A percentile compares a stretch with the other conserved stretches of the same genome.
Evolutionary conservation across 1,139 yeast genomes (phyloP).

Genomic region (Debaryomyces fabryi): DNA sequence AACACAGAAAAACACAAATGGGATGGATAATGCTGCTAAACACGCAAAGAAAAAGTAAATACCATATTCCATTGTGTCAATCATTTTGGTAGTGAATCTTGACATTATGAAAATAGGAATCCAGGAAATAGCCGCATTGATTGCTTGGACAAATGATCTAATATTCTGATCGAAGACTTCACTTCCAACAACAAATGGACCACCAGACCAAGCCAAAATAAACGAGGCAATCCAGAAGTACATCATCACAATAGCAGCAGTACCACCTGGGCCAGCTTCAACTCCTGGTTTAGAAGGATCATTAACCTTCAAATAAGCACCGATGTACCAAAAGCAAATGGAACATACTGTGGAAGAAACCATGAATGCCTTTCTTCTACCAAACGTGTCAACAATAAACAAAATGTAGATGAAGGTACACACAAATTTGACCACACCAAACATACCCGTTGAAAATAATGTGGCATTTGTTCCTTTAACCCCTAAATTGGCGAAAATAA

Average conservation of each 20-base stretch:
- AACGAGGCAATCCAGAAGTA: conserved; percentile 49
- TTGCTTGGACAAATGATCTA: conserved; percentile 46
- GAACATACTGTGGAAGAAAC: conserved; percentile 39
- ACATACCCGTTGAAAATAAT: conserved; percentile 46
- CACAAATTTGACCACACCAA: conserved; percentile 44
- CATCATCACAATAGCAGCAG: conserved; percentile 47
- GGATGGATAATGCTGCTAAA: conserved; percentile 34
- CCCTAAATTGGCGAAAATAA: conserved; percentile 42
- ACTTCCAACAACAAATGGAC: conserved; percentile 47
- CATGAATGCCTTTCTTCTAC: conserved; percentile 44
- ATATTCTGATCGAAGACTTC: conserved; percentile 48
- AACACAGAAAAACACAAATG: conserved; percentile 39
- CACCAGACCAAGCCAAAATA: conserved; percentile 48
- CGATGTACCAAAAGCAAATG: conserved; percentile 48
- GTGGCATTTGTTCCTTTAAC: conserved; percentile 43
- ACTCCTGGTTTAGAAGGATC: conserved; percentile 41
- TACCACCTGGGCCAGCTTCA: conserved; percentile 46
- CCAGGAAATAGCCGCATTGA: conserved; percentile 48
- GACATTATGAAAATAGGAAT: conserved; percentile 47
- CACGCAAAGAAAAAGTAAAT: conserved; percentile 45
- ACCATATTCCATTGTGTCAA: conserved; percentile 41
- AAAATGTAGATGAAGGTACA: conserved; percentile 41
- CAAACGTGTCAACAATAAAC: conserved; percentile 42
- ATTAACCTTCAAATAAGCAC: conserved; percentile 40
- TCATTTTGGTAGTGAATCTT: conserved; percentile 41